Conservation (phyloP, 2,329 filamentous ascomycete genomes). For the Dothidotthia symphoricarpi region DNA sequence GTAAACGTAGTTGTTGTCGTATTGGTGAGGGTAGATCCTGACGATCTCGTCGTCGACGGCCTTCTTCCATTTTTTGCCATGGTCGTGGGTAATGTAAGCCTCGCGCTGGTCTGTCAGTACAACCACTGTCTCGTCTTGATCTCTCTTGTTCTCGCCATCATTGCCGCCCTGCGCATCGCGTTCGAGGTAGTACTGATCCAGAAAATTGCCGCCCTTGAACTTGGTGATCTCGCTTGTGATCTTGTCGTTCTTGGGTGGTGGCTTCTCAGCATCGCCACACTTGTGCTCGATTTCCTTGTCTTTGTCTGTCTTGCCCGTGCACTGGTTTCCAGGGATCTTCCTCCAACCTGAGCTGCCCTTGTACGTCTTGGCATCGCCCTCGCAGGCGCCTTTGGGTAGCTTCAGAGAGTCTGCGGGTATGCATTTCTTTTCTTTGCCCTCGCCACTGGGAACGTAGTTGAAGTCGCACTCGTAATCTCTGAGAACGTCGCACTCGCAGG, state of each 20-base stretch:
- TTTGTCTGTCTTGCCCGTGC: constrained; percentile 44
- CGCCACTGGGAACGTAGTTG: constrained; percentile 65
- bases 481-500: constrained; percentile 75
- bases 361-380: constrained; percentile 69
- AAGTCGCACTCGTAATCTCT: constrained; percentile 94
- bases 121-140: constrained; percentile 70
- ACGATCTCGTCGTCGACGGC: constrained; percentile 68
- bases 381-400: constrained; percentile 71
- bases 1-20: constrained; percentile 82
- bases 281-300: constrained; percentile 63
- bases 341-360: constrained; percentile 87
- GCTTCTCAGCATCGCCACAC: constrained; percentile 62
- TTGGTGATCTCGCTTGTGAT: constrained; percentile 60
- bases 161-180: constrained; percentile 65
- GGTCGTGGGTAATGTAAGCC: constrained; percentile 75
- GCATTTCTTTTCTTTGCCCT: constrained; percentile 63
- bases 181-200: constrained; percentile 73
- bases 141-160: constrained; percentile 65
- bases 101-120: constrained; percentile 59
- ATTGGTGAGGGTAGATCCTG: constrained; percentile 71
- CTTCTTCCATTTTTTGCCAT: constrained; percentile 83
- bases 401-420: constrained; percentile 60
- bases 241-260: constrained; percentile 62
- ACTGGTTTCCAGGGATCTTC: constrained; percentile 70
- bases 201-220: constrained; percentile 61